Conservation (phyloP, 202 grass and related monocot genomes). For the Carex arenaria region DNA sequence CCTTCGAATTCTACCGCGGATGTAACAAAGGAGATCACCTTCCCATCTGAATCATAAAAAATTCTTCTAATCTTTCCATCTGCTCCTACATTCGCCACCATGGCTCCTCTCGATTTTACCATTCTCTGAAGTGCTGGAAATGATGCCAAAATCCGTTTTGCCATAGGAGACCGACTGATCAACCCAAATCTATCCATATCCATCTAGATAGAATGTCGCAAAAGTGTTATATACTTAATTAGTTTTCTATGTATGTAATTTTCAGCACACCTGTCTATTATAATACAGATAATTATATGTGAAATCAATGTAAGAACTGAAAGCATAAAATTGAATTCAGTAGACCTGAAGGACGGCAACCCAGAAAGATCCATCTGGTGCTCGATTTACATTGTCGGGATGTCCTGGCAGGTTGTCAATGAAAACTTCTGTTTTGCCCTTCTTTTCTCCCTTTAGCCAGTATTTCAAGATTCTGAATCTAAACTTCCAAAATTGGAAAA, state of each 20-base stretch:
- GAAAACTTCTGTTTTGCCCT: conserved; percentile 40
- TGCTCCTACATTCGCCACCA: conserved; percentile 51
- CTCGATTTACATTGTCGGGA: conserved; percentile 58
- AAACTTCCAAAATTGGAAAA: neutral
- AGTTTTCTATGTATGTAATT: neutral
- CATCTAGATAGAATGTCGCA: conserved; percentile 3
- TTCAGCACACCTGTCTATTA: neutral
- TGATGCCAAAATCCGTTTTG: conserved; percentile 34
- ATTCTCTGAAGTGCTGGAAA: conserved; percentile 32
- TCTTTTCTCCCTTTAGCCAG: conserved; percentile 60
- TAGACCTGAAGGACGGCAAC: conserved; percentile 51
- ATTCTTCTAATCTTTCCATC: conserved; percentile 44
- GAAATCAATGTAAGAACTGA: neutral
- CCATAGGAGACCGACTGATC: conserved; percentile 19
- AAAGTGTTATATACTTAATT: neutral
- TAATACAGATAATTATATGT: neutral
- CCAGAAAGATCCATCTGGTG: conserved; percentile 75
- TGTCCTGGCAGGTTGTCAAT: conserved; percentile 49
- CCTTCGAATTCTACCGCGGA: conserved; percentile 49
- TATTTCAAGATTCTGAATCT: conserved; percentile 52
- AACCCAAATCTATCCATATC: conserved; percentile 31
- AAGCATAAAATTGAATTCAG: neutral
- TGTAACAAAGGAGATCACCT: conserved; percentile 51
- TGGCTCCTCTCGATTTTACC: conserved; percentile 26
- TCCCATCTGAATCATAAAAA: conserved; percentile 47